phyloP scores from a whole-genome alignment of 306 rosid species.

The Corylus americana region DNA sequence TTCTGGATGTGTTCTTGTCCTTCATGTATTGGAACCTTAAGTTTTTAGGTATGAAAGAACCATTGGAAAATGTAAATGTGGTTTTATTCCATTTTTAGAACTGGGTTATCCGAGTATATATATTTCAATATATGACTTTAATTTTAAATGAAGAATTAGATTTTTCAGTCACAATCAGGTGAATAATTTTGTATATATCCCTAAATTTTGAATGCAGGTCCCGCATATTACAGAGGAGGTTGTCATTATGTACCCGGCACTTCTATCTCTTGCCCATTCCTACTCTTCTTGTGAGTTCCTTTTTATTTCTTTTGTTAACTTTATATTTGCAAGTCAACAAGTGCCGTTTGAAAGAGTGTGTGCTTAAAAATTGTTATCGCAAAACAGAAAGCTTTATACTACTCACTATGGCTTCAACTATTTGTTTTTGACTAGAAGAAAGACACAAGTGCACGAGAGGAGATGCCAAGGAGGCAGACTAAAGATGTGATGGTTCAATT shows the following conservation, averaged over 20 bases:
- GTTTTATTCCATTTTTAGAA: neutral
- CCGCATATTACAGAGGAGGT: slow-evolving; percentile 90
- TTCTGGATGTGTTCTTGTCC: neutral
- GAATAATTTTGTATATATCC: slow-evolving; percentile 11
- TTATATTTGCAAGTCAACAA: too few species aligned
- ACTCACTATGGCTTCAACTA: slow-evolving; percentile 33
- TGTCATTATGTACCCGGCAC: slow-evolving; percentile 82
- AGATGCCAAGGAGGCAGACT: slow-evolving; percentile 67
- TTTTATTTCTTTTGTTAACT: too few species aligned
- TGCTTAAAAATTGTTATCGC: too few species aligned
- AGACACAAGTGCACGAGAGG: slow-evolving; percentile 59
- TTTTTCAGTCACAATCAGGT: slow-evolving; percentile 5
- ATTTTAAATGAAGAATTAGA: neutral
- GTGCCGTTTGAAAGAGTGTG: too few species aligned
- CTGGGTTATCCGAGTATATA: neutral
- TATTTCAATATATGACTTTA: too few species aligned
- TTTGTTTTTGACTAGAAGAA: slow-evolving; percentile 55
- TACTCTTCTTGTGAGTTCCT: too few species aligned
- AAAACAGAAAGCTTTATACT: slow-evolving; percentile 29
- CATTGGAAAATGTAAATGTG: neutral
- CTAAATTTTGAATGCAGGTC: slow-evolving; percentile 51
- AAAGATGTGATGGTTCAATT: slow-evolving; percentile 51
- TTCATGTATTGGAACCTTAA: neutral
- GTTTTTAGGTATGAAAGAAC: neutral
- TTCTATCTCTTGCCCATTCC: slow-evolving; percentile 63